phyloP scores from a whole-genome alignment of 108 stramenopile species.

The Epipyxis sp. region DNA sequence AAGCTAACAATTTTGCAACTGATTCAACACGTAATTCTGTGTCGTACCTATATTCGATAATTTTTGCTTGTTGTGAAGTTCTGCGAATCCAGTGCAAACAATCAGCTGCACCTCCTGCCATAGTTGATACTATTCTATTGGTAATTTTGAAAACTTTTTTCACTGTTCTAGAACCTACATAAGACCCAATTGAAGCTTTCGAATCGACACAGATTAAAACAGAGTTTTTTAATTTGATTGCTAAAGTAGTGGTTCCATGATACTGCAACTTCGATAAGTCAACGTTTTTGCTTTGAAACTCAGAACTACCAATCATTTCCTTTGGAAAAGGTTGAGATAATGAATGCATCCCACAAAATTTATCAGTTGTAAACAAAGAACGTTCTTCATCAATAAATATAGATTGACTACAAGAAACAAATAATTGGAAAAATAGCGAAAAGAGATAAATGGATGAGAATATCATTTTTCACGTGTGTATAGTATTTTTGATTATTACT shows the following conservation, averaged over 20 bases:
- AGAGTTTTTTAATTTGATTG: not conserved
- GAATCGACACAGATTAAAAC: constrained; percentile 14
- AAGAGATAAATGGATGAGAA: no score
- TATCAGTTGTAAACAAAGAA: no score
- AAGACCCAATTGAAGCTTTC: not conserved
- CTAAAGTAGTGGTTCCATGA: constrained; percentile 7
- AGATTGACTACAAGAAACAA: no score
- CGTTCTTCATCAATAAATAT: no score
- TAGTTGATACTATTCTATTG: not conserved
- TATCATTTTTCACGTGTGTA: no score
- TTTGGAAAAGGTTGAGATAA: no score
- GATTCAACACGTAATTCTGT: not conserved
- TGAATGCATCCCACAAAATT: no score
- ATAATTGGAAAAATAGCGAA: no score
- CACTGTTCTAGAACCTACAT: constrained; percentile 1
- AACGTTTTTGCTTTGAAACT: no score
- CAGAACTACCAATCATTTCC: no score
- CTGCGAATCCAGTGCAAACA: not conserved
- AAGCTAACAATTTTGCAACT: not conserved
- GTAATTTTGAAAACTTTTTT: not conserved
- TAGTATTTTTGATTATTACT: no score
- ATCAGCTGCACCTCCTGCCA: constrained; percentile 25
- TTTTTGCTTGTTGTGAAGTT: not conserved
- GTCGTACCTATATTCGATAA: not conserved
- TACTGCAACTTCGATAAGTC: no score